These are phyloP conservation scores for Babesia gibsoni DNA, from an alignment of 169 alveolate species.

Conservation along the genomic window DNA sequence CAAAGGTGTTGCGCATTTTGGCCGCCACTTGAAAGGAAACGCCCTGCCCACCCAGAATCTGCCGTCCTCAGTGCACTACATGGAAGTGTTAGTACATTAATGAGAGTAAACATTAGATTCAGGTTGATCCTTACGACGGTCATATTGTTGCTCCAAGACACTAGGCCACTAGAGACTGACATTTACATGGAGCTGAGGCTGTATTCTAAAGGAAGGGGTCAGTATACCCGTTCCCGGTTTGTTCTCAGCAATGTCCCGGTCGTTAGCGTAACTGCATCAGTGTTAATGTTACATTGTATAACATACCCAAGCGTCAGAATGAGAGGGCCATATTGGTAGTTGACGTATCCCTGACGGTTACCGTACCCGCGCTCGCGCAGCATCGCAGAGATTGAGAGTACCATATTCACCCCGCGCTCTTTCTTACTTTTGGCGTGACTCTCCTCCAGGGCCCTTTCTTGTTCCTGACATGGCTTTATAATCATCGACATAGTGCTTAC, in stretches of 20 bases:
- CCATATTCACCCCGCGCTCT: constrained; percentile 16
- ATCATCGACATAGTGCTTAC: background rate
- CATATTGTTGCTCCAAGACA: constrained; percentile 27
- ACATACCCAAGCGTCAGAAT: constrained; percentile 66
- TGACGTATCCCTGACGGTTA: constrained; percentile 65
- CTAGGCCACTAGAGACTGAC: constrained; percentile 33
- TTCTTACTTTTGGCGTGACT: constrained; percentile 18
- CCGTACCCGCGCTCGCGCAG: constrained; percentile 72
- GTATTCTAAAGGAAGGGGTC: constrained; percentile 65
- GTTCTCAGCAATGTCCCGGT: constrained; percentile 65
- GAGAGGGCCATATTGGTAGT: constrained; percentile 63
- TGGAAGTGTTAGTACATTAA: constrained; percentile 28
- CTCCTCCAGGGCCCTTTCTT: background rate
- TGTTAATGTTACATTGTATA: background rate
- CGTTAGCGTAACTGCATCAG: constrained; percentile 40
- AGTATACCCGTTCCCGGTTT: constrained; percentile 64
- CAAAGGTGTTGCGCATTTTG: constrained; percentile 59
- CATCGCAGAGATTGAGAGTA: constrained; percentile 48
- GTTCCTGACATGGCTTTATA: background rate
- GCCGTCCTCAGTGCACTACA: constrained; percentile 15
- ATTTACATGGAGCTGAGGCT: constrained; percentile 68
- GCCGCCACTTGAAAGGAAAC: constrained; percentile 39
- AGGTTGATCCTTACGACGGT: constrained; percentile 49
- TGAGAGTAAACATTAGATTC: background rate
- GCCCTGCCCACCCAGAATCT: background rate